phyloP scores from a whole-genome alignment of 2,329 filamentous ascomycete genomes.

The Teratosphaeria nubilosa region DNA sequence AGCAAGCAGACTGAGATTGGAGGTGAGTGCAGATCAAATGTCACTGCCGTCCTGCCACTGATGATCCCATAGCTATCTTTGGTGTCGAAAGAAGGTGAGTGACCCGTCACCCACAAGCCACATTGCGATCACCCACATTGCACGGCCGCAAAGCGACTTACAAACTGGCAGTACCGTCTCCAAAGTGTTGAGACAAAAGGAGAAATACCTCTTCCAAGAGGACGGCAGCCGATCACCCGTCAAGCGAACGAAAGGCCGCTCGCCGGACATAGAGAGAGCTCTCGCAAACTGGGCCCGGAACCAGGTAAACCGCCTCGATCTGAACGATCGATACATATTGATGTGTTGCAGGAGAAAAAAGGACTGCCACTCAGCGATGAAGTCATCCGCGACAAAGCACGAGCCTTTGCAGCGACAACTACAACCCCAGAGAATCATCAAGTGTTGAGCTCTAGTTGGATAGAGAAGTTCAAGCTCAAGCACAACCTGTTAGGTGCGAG shows the following conservation, averaged over 20 bases:
- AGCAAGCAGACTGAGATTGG: constrained; percentile 96
- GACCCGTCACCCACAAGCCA: not conserved
- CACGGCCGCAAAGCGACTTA: not conserved
- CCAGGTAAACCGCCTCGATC: constrained; percentile 13
- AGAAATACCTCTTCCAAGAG: constrained; percentile 79
- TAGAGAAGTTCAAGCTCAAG: constrained; percentile 93
- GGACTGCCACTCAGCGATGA: constrained; percentile 65
- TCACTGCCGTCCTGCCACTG: constrained; percentile 16
- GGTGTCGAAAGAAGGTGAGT: constrained; percentile 91
- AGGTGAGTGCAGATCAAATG: constrained; percentile 40
- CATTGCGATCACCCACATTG: not conserved
- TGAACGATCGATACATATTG: not conserved
- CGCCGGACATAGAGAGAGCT: constrained; percentile 83
- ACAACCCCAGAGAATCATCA: constrained; percentile 61
- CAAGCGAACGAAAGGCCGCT: constrained; percentile 75
- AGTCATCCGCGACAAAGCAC: constrained; percentile 76
- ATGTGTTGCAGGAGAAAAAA: constrained; percentile 51
- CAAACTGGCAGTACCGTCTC: constrained; percentile 72
- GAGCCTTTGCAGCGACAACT: constrained; percentile 56
- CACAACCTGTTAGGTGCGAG: constrained; percentile 52
- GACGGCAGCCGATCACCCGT: constrained; percentile 69
- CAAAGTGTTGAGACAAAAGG: constrained; percentile 87
- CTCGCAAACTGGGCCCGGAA: constrained; percentile 81
- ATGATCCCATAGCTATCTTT: constrained; percentile 57
- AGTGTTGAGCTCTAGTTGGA: constrained; percentile 67